These are phyloP conservation scores for Globisporangium nagaii DNA, from an alignment of 352 stramenopile species.

Conservation along the genomic window DNA sequence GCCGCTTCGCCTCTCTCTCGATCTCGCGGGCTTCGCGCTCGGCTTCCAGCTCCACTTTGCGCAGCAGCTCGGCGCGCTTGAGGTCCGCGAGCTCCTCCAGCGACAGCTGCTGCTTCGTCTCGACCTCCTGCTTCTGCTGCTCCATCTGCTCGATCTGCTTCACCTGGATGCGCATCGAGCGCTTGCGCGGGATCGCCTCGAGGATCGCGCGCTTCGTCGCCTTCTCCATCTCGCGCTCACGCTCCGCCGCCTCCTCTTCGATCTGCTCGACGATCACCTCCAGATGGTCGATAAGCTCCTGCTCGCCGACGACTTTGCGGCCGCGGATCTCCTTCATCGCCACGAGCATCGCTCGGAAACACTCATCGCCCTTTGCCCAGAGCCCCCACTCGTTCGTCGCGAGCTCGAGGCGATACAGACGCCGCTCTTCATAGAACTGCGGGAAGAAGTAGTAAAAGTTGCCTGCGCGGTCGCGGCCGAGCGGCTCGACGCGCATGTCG, in stretches of 20 bases:
- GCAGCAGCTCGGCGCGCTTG: slow-evolving; percentile 62
- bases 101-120: slow-evolving; percentile 48
- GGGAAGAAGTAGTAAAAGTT: slow-evolving; percentile 84
- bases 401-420: slow-evolving; percentile 57
- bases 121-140: slow-evolving; percentile 58
- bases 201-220: slow-evolving; percentile 72
- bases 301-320: slow-evolving; percentile 63
- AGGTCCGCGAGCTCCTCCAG: slow-evolving; percentile 62
- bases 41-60: slow-evolving; percentile 59
- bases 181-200: slow-evolving; percentile 79
- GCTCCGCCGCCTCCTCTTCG: slow-evolving; percentile 44
- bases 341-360: slow-evolving; percentile 49
- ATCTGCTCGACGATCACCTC: slow-evolving; percentile 82
- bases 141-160: slow-evolving; percentile 81
- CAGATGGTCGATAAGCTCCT: slow-evolving; percentile 70
- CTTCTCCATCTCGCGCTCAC: slow-evolving; percentile 61
- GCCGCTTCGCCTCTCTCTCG: slow-evolving; percentile 40
- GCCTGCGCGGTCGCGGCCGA: slow-evolving; percentile 66
- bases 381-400: slow-evolving; percentile 54
- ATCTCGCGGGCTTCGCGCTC: slow-evolving; percentile 49
- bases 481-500: slow-evolving; percentile 67
- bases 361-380: slow-evolving; percentile 72
- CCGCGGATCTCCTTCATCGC: slow-evolving; percentile 55
- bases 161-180: slow-evolving; percentile 76
- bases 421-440: slow-evolving; percentile 82